Conservation (phyloP, 768 basidiomycete genomes). For the Pisolithus microcarpus region DNA sequence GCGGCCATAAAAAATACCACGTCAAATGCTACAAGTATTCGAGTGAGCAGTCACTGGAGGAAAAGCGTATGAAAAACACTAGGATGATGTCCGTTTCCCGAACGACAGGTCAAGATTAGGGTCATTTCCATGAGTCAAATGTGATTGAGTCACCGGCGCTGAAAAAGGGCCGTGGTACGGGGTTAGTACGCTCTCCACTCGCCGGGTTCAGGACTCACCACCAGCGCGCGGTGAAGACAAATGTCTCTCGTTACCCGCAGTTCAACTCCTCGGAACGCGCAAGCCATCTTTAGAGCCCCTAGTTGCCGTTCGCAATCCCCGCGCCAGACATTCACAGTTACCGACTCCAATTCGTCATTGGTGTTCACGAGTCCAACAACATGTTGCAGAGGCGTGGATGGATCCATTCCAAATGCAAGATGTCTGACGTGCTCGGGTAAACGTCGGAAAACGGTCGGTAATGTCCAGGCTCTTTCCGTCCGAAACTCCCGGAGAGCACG, state of each 20-base stretch:
- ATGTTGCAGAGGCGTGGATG: conserved; percentile 46
- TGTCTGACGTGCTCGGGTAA: conserved; percentile 47
- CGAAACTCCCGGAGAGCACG: conserved; percentile 44
- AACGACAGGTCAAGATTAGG: neutral
- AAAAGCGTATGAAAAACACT: neutral
- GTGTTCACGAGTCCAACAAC: conserved; percentile 49
- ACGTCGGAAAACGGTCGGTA: conserved; percentile 38
- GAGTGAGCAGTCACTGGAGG: neutral
- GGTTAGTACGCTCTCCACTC: conserved; percentile 9
- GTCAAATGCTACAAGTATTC: neutral
- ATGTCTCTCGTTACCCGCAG: conserved; percentile 47
- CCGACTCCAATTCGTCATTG: conserved; percentile 34
- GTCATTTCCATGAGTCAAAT: neutral
- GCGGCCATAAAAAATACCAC: neutral
- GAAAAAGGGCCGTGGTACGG: conserved; percentile 7
- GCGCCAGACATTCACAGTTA: conserved; percentile 51
- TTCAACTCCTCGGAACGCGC: conserved; percentile 54
- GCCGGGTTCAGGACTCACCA: conserved; percentile 34
- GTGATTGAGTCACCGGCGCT: conserved; percentile 8
- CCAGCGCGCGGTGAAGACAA: conserved; percentile 42
- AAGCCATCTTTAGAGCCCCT: conserved; percentile 52
- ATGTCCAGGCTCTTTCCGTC: conserved; percentile 47
- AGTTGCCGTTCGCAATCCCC: conserved; percentile 46
- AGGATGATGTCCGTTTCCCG: neutral
- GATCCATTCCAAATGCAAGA: conserved; percentile 55